Conservation (phyloP, 306 rosid genomes). For the Lupinus albus region DNA sequence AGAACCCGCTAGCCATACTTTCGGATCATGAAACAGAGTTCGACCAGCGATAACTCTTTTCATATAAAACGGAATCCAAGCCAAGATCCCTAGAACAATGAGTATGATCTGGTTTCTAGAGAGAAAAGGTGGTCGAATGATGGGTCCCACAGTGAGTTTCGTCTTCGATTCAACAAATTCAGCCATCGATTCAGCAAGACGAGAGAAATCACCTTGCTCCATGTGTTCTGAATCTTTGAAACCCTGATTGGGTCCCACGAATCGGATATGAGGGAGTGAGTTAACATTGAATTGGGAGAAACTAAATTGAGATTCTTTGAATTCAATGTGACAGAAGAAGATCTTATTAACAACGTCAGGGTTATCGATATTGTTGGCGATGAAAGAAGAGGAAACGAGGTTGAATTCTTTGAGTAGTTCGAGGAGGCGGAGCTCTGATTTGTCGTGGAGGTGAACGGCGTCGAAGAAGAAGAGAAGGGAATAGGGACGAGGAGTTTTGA, state of each 20-base stretch:
- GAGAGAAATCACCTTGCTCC: slow-evolving; percentile 83
- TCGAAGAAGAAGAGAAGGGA: slow-evolving; percentile 82
- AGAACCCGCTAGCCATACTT: slow-evolving; percentile 75
- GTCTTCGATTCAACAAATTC: slow-evolving; percentile 75
- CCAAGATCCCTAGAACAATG: slow-evolving; percentile 35
- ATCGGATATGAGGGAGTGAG: slow-evolving; percentile 85
- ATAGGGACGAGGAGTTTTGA: slow-evolving; percentile 69
- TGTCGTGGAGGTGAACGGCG: slow-evolving; percentile 83
- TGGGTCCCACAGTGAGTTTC: slow-evolving; percentile 69
- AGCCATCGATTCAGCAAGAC: slow-evolving; percentile 88
- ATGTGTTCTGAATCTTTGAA: slow-evolving; percentile 71
- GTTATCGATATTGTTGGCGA: slow-evolving; percentile 51
- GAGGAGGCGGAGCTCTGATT: slow-evolving; percentile 75
- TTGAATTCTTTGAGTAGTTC: slow-evolving; percentile 74
- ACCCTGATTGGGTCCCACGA: slow-evolving; percentile 59
- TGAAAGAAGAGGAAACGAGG: slow-evolving; percentile 70
- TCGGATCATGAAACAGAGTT: slow-evolving; percentile 75
- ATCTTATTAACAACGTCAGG: slow-evolving; percentile 34
- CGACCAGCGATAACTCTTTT: slow-evolving; percentile 63
- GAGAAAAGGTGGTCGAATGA: slow-evolving; percentile 73
- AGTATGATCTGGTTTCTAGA: slow-evolving; percentile 58
- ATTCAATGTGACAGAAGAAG: slow-evolving; percentile 86
- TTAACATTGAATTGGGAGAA: slow-evolving; percentile 78
- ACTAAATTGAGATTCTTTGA: slow-evolving; percentile 69
- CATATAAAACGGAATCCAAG: slow-evolving; percentile 55